Conservation (phyloP, 179 eudicot genomes). For the Nepenthes alata region DNA sequence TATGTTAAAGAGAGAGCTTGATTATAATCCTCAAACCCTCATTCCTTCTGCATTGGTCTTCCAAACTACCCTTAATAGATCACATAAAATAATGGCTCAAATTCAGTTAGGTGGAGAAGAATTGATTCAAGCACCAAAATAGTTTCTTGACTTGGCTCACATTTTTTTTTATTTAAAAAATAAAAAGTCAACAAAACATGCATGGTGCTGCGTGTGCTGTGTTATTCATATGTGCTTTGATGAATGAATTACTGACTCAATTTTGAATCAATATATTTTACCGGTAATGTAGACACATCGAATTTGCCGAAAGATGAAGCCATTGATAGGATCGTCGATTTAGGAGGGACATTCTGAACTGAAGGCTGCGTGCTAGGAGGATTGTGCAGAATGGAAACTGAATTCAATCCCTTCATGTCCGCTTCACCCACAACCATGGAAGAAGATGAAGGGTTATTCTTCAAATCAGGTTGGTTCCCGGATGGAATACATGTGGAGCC, state of each 20-base stretch:
- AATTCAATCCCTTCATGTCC: slow-evolving; percentile 37
- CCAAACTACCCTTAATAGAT: slow-evolving; percentile 14
- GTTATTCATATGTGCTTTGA: neutral
- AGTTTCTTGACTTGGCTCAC: neutral
- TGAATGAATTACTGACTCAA: neutral
- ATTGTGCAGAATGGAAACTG: slow-evolving; percentile 39
- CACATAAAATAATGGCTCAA: slow-evolving; percentile 70
- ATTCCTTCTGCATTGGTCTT: too few relatives aligned
- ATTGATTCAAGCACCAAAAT: slow-evolving; percentile 50
- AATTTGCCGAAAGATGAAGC: slow-evolving; percentile 76
- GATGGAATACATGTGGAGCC: slow-evolving; percentile 85
- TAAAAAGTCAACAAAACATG: neutral
- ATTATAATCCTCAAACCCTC: too few relatives aligned
- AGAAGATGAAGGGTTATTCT: slow-evolving; percentile 44
- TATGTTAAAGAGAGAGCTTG: neutral
- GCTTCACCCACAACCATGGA: slow-evolving; percentile 39
- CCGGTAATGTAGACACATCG: slow-evolving; percentile 85
- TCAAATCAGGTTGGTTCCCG: slow-evolving; percentile 93
- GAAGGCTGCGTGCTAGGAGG: slow-evolving; percentile 40
- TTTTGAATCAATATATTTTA: slow-evolving; percentile 11
- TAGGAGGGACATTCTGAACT: slow-evolving; percentile 64
- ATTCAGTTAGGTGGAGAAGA: slow-evolving; percentile 44
- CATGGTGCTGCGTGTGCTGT: too few relatives aligned
- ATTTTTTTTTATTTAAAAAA: neutral
- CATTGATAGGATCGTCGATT: slow-evolving; percentile 67